These are phyloP conservation scores for Epichloe gansuensis DNA, from an alignment of 2,329 filamentous ascomycete genomes.

Conservation along the genomic window DNA sequence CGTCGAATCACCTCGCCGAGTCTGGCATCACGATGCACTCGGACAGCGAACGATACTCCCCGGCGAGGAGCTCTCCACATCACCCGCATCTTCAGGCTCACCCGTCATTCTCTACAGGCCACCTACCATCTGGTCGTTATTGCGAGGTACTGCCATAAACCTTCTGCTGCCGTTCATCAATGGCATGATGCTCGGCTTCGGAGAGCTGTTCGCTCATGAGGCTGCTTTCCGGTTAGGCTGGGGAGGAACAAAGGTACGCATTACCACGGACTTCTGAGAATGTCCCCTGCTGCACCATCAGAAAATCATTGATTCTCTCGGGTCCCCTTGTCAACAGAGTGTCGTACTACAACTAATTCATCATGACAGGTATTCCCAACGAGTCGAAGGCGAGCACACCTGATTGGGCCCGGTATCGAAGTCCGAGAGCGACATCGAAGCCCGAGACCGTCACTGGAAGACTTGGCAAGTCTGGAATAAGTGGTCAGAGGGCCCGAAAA, in stretches of 20 bases:
- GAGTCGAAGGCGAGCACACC: constrained; percentile 47
- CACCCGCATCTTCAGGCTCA: constrained; percentile 49
- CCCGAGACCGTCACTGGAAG: constrained; percentile 46
- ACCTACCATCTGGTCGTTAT: constrained; percentile 72
- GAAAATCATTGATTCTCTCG: not conserved
- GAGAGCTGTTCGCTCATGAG: constrained; percentile 93
- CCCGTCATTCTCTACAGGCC: constrained; percentile 79
- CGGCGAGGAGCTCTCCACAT: constrained; percentile 47
- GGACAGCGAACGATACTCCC: constrained; percentile 73
- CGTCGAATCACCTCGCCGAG: constrained; percentile 47
- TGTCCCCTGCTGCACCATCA: not conserved
- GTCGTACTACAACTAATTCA: constrained; percentile 8
- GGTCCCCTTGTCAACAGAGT: not conserved
- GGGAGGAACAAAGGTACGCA: constrained; percentile 74
- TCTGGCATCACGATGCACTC: constrained; percentile 68
- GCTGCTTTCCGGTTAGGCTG: constrained; percentile 86
- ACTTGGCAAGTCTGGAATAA: constrained; percentile 58
- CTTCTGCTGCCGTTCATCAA: constrained; percentile 92
- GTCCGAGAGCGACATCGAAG: constrained; percentile 54
- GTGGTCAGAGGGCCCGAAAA: not conserved
- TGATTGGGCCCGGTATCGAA: constrained; percentile 75
- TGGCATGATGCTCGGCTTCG: constrained; percentile 95
- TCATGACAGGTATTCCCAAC: constrained; percentile 41
- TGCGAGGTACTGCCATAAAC: constrained; percentile 89
- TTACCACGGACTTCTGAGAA: not conserved